Evolutionary conservation across 1,284 basidiomycete genomes (phyloP), one percentile per base, ranked within the genome.

Genomic region (Taiwanofungus camphoratus): DNA sequence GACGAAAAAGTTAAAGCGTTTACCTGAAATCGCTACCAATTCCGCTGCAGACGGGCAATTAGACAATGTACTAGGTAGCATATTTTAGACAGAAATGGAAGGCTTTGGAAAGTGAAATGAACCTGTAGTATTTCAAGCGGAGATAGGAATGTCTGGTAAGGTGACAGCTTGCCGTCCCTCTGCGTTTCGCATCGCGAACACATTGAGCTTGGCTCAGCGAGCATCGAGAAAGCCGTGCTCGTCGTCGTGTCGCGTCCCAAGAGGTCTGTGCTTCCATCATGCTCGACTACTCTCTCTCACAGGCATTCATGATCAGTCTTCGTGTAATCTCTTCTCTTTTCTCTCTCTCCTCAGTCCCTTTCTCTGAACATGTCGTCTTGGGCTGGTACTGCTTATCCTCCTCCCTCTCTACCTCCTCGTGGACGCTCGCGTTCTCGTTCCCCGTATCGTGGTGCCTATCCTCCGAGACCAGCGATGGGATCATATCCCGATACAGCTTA

Each of bases 261-360:
- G 83, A 88, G 86, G 85, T 88, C 85, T 85, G 86, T 88, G 75
- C 79, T 82, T 81, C 76, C 66, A 77, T 79, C 77, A 87, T 88
- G 85, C 81, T 79, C 81, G 79, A 75, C 81, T 77, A 73, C 69
- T 70, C 70, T 72, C 67, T 69, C 64, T 65, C 58, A 60, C 65
- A 63, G 53, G 71, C 77, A 76, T 74, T 83, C 73, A 81, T 82
- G 57, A 58, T 56, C 60, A 61, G 53, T 59, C 56, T 48, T 78
- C 74, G 73, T 76, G 66, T 70, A 69, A 68, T 68, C 65, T 69
- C 63, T 76, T 74, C 70, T 75, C 71, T 78, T 74, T 64, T 77
- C 71, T 77, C 68, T 71, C 69, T 67, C 69, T 79, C 76, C 69
- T 75, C 72, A 74, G 73, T 67, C 68, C 69, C 64, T 69, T 71